Base-by-base conservation (phyloP, 192 early-diverging fungal species). In the Backusella westeae region DNA sequence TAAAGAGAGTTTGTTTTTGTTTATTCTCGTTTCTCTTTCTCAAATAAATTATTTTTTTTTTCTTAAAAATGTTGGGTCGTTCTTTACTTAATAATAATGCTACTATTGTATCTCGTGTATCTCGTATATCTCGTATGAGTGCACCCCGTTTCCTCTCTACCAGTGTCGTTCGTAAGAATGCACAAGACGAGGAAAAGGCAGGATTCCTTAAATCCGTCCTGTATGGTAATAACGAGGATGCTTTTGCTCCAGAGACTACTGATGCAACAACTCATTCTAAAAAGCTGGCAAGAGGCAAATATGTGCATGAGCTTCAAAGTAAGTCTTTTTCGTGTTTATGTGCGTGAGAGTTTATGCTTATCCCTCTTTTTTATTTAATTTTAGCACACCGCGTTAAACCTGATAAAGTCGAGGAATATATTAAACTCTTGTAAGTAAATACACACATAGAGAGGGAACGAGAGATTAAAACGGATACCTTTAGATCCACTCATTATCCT, bases 281-380 rank as follows among this genome's bases (percentile, higher is more conserved):
- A 82, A 78, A 90, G n/a, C 75, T 95, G 35, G 92, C 93, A 10
- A 84, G 93, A 44, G 93, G 94, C 53, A 96, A 96, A 85, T 96
- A 94, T 74, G 93, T 97, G 17, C 95, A 96, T 82, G 95, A 98
- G 81, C 79, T 96, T 59, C 86, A 91, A 75, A 91, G 91, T 92
- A 84, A 80, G 83, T 84, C 35, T 32, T 67, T 21, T 52, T n/a
- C 6, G 21, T 56, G 69, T 19, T 8, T 8, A 26, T 76, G 35
- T 68, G 17, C 29, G 67, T 68, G 9, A 7, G 9, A 26, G 56
- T 67, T 75, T 35, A 49, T 26, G 73, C 32, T 26, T 68, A 66
- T 23, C 34, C 6, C 26, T 71, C 26, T 15, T 36, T 26, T 38
- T 36, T 68, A n/a, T 26, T 59, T 6, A 32, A 32, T 78, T 36